Conservation (phyloP, 768 basidiomycete species). For the Mycena albidolilacea region DNA sequence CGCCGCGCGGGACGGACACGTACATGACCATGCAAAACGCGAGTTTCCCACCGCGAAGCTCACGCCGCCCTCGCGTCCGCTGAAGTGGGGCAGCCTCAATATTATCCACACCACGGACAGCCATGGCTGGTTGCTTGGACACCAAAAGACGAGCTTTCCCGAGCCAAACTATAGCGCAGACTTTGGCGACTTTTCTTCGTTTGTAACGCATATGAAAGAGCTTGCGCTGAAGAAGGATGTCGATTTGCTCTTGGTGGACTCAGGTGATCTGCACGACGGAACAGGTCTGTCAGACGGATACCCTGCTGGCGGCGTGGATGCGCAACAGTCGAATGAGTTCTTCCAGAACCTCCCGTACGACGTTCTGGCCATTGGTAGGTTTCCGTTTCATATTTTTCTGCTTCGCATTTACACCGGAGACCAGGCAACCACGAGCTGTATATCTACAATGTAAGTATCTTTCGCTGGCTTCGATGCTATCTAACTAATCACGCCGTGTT, state of each 20-base stretch:
- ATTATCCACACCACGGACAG: conserved; percentile 81
- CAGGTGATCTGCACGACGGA: conserved; percentile 85
- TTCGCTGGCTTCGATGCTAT: neutral
- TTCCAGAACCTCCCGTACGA: conserved; percentile 80
- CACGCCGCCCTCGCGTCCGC: conserved; percentile 64
- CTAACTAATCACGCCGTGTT: neutral
- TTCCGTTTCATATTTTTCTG: neutral
- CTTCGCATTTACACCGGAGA: neutral
- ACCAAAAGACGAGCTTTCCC: conserved; percentile 80
- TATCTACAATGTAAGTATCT: conserved; percentile 31
- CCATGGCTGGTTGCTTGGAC: conserved; percentile 85
- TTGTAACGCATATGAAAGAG: conserved; percentile 85
- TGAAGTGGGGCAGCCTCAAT: conserved; percentile 81
- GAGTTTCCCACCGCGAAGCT: conserved; percentile 58
- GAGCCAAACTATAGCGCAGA: conserved; percentile 85
- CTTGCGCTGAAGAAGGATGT: conserved; percentile 80
- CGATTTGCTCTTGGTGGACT: conserved; percentile 87
- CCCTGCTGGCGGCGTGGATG: conserved; percentile 79
- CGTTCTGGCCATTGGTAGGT: conserved; percentile 74
- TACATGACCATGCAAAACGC: conserved; percentile 49
- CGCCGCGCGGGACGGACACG: conserved; percentile 46
- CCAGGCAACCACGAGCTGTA: conserved; percentile 70
- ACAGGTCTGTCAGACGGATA: conserved; percentile 88
- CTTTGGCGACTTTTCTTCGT: conserved; percentile 90
- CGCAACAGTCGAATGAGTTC: conserved; percentile 57